Evolutionary conservation across 1,139 yeast genomes (phyloP).

Genomic region (Lodderomyces orthopsilosis): DNA sequence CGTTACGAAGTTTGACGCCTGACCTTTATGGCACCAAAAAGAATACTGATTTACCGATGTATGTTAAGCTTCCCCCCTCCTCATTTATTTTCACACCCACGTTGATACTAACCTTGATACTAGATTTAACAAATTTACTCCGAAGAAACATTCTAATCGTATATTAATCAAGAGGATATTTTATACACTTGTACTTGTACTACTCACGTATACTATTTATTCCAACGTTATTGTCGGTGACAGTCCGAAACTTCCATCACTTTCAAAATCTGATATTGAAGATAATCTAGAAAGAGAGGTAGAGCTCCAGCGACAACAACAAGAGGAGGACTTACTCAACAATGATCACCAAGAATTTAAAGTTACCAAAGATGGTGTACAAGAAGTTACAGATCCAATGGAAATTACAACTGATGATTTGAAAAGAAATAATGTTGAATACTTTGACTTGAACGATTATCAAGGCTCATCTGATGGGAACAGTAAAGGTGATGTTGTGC

Average conservation of each 20-base stretch:
- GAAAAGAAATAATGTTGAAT: conserved; percentile 43
- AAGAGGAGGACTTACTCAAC: not conserved
- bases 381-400: conserved; percentile 10
- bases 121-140: conserved; percentile 14
- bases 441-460: conserved; percentile 59
- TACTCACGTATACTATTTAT: conserved; percentile 13
- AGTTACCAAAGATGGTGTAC: conserved; percentile 40
- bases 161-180: conserved; percentile 12
- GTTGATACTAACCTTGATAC: conserved; percentile 9
- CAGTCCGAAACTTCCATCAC: not conserved
- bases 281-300: conserved; percentile 1
- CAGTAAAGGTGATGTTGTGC: conserved; percentile 59
- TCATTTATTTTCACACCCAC: not conserved
- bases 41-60: conserved; percentile 49
- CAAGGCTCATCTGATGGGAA: conserved; percentile 55
- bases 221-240: conserved; percentile 5
- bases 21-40: conserved; percentile 32
- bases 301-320: conserved; percentile 4
- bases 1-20: conserved; percentile 14
- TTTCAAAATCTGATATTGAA: conserved; percentile 3
- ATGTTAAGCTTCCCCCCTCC: conserved; percentile 17
- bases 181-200: conserved; percentile 9
- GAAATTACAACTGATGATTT: conserved; percentile 18
- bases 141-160: conserved; percentile 14
- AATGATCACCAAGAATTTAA: conserved; percentile 24